phyloP scores from a whole-genome alignment of 2,329 filamentous ascomycete genomes.

The Diaporthe nobilis region DNA sequence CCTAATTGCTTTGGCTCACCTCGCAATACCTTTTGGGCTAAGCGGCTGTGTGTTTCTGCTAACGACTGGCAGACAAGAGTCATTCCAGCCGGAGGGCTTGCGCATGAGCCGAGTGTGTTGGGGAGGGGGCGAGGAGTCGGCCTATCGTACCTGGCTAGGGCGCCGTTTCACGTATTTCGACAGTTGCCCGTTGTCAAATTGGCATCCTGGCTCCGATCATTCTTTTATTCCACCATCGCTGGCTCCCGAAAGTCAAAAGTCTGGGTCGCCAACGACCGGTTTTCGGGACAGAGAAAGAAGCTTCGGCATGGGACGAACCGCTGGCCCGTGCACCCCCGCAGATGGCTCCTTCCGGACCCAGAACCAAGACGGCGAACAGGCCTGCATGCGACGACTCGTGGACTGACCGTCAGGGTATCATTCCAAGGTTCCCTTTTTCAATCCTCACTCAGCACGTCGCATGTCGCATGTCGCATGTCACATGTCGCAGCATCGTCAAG shows the following conservation, averaged over 20 bases:
- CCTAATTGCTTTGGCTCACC: neutral
- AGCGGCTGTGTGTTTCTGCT: neutral
- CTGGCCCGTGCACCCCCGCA: slow-evolving; percentile 19
- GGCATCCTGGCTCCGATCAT: slow-evolving; percentile 7
- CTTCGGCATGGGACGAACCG: slow-evolving; percentile 17
- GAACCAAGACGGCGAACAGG: neutral
- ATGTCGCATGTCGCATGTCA: neutral
- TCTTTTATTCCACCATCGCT: neutral
- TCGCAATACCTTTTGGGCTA: neutral
- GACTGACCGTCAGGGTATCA: neutral
- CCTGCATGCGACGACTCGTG: slow-evolving; percentile 23
- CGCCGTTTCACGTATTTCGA: neutral
- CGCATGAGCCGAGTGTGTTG: no score
- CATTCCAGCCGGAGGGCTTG: neutral
- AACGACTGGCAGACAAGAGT: neutral
- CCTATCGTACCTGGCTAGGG: no score
- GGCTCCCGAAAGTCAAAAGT: slow-evolving; percentile 28
- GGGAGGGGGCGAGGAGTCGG: no score
- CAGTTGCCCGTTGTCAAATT: neutral
- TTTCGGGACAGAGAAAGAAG: neutral
- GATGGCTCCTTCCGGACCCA: neutral
- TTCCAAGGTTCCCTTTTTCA: neutral
- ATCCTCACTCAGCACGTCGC: neutral
- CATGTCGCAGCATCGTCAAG: neutral
- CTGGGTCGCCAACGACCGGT: neutral